A percentile compares a stretch with the other conserved stretches of the same genome.
Evolutionary conservation across 768 basidiomycete genomes (phyloP).

Genomic region (Naganishia vishniacii): DNA sequence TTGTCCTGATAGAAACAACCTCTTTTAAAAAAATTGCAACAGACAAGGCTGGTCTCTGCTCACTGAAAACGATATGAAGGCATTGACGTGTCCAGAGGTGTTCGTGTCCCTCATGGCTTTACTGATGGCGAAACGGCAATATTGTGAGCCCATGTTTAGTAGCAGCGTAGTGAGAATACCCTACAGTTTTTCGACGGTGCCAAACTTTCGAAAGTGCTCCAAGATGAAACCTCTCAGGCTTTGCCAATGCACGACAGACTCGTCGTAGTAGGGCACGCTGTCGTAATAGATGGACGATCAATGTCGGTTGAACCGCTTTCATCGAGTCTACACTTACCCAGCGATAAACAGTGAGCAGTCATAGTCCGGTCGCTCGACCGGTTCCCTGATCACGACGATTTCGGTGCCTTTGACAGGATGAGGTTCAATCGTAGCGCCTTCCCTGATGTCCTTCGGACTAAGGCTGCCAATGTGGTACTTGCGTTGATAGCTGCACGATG

Average conservation of each 20-base stretch:
- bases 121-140: neutral
- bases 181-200: neutral
- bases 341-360: neutral
- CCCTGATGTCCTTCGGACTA: neutral
- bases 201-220: conserved; percentile 1
- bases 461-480: neutral
- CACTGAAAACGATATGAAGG: conserved; percentile 1
- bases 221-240: neutral
- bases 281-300: neutral
- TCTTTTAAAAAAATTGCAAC: neutral
- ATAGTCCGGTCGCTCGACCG: conserved; percentile 4
- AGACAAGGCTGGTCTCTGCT: neutral
- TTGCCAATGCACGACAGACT: conserved; percentile 1
- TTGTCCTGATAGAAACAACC: neutral
- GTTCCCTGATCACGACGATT: neutral
- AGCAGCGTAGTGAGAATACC: neutral
- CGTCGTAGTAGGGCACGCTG: conserved; percentile 2
- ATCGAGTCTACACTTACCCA: neutral
- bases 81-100: conserved; percentile 6
- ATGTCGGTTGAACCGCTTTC: neutral
- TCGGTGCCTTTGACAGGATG: conserved; percentile 1
- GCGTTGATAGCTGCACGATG: neutral
- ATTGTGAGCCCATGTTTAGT: neutral
- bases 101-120: conserved; percentile 8
- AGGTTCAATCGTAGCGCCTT: conserved; percentile 6